Base-by-base conservation (phyloP, 306 rosid genomes). In the Citrullus colocynthis region DNA sequence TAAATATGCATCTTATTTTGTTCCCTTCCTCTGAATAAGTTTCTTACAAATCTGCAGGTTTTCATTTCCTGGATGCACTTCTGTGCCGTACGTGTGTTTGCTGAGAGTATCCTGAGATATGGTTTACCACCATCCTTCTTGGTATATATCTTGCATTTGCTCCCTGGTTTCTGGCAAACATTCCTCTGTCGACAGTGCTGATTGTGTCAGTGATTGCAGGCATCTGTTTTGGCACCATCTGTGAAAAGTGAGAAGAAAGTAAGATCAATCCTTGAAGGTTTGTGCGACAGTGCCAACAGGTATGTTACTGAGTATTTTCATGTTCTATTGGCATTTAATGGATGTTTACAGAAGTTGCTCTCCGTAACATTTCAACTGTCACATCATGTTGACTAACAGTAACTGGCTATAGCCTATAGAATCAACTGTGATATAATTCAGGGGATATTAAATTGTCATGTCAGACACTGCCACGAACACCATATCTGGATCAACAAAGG, bases 51-150 rank as follows among this genome's bases (percentile, higher is more conserved):
- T 58, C 59, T 80, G 65, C 74, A 93, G 98, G 98, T 93, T 84
- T 91, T 93, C 81, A 89, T 90, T 86, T 91, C 98, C 84, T 91
- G 93, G 98, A 93, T 93, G 98, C 98, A 93, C 87, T 93, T 93
- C 70, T 88, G 87, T 83, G 96, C 98, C 21, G 92, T 91, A 59
- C 90, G 92, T 61, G 79, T 88, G 76, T 93, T 91, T 85, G 82
- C 96, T 34, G 98, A 93, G 88, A 93, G 98, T 86, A 88, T 93
- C 80, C 89, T 93, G 81, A 90, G 98, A 93, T 93, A 93, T 84
- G 98, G 98, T 80, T 77, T 91, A 84, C 98, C 93, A 16, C 97
- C 93, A 6, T 88, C 93, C 56, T 93, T 93, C 89, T 85, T 93
- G 97, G 98, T 93, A 87, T 62, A 59, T 51, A 54, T 70, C 82